Evolutionary conservation across 2,329 filamentous ascomycete species (phyloP).

Genomic region (Colletotrichum lupini): DNA sequence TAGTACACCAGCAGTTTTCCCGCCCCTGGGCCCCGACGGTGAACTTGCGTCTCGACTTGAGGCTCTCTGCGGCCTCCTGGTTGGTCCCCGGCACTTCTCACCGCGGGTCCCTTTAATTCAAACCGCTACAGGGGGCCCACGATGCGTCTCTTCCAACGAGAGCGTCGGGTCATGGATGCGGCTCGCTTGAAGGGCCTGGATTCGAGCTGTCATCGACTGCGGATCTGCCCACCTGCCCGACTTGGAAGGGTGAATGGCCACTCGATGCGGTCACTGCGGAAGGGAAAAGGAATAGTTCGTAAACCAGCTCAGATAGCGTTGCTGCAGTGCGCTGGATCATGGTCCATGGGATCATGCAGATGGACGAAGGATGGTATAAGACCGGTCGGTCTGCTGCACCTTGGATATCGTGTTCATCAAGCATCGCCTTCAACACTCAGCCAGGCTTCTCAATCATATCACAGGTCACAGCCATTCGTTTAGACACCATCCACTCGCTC

Average conservation of each 20-base stretch:
- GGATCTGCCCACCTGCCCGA: not conserved
- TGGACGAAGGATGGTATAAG: not conserved
- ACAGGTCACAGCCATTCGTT: slow-evolving; percentile 18
- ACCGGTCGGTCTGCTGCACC: not conserved
- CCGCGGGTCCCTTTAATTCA: slow-evolving; percentile 30
- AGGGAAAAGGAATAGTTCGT: not conserved
- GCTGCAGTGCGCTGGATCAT: not conserved
- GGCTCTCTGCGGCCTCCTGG: slow-evolving; percentile 7
- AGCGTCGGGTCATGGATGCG: not conserved
- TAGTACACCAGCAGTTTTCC: not conserved
- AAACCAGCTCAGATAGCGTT: not conserved
- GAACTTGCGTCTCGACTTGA: slow-evolving; percentile 15
- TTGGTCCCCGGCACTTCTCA: slow-evolving; percentile 18
- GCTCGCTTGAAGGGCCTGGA: not conserved
- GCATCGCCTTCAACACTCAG: slow-evolving; percentile 3
- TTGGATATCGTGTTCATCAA: not conserved
- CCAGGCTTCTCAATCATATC: not conserved
- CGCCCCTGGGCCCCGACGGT: not conserved
- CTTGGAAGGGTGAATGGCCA: not conserved
- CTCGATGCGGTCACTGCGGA: not conserved
- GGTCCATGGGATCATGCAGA: not conserved
- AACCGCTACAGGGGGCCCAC: slow-evolving; percentile 8
- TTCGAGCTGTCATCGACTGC: not conserved
- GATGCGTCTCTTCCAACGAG: slow-evolving; percentile 5
- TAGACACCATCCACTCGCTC: slow-evolving; percentile 5